phyloP scores from a whole-genome alignment of 148 eudicot genomes.

The Rhododendron molle region DNA sequence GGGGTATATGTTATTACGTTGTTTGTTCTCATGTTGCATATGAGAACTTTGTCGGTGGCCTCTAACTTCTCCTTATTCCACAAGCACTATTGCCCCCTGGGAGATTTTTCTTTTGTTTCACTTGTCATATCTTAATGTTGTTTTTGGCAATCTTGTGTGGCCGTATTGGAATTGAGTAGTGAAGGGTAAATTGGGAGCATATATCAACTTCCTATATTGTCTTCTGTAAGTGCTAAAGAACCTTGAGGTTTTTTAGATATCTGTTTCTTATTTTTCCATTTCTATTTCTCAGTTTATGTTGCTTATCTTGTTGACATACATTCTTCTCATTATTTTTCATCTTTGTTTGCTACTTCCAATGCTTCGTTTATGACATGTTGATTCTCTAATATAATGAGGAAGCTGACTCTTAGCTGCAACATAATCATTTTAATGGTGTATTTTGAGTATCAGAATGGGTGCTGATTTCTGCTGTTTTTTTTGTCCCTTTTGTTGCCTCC shows the following conservation, averaged over 20 bases:
- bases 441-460: not conserved
- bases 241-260: not conserved
- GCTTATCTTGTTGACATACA: not conserved
- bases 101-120: not conserved
- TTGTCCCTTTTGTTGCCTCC: not conserved
- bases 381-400: not conserved
- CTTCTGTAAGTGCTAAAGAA: not conserved
- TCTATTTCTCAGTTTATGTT: not conserved
- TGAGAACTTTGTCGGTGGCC: not conserved
- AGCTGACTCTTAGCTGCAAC: not conserved
- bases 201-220: not conserved
- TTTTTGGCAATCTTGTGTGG: not conserved
- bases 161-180: not conserved
- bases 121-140: not conserved
- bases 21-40: not conserved
- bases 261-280: not conserved
- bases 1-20: not conserved
- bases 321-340: not conserved
- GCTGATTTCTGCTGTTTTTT: slow-evolving; percentile 14
- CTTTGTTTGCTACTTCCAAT: not conserved
- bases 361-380: not conserved
- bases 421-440: not conserved
- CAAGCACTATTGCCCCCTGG: not conserved
- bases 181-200: not conserved
- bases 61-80: not conserved